phyloP scores from a whole-genome alignment of 768 basidiomycete genomes.

The Dioszegia hungarica region DNA sequence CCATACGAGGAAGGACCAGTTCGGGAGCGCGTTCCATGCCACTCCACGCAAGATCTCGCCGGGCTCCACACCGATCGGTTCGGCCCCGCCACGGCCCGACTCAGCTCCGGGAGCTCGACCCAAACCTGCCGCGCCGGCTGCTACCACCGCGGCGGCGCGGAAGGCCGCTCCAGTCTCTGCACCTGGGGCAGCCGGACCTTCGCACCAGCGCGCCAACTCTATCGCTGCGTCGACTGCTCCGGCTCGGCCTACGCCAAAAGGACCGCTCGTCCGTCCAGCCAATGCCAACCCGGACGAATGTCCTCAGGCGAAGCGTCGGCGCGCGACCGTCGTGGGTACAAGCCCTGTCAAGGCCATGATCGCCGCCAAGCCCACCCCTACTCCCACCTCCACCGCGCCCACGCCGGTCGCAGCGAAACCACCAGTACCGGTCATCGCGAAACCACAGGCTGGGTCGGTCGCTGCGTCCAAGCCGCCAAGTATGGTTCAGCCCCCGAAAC shows the following conservation, averaged over 20 bases:
- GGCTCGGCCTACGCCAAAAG: constrained; percentile 17
- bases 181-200: too few relatives aligned
- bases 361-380: background rate
- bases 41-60: background rate
- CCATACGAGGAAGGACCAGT: background rate
- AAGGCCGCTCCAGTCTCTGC: too few relatives aligned
- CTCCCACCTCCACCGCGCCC: too few relatives aligned
- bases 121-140: too few relatives aligned
- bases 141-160: too few relatives aligned
- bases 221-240: background rate
- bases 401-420: too few relatives aligned
- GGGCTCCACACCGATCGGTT: too few relatives aligned
- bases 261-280: constrained; percentile 29
- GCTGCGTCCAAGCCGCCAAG: background rate
- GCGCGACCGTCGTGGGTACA: constrained; percentile 31
- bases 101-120: too few relatives aligned
- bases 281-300: constrained; percentile 30
- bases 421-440: background rate
- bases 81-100: too few relatives aligned
- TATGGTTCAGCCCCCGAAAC: background rate
- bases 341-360: constrained; percentile 15
- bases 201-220: too few relatives aligned
- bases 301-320: constrained; percentile 34
- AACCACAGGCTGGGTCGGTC: background rate
- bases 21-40: background rate